Base-by-base conservation (phyloP, 2,329 filamentous ascomycete species). In the Ascochyta pisi region DNA sequence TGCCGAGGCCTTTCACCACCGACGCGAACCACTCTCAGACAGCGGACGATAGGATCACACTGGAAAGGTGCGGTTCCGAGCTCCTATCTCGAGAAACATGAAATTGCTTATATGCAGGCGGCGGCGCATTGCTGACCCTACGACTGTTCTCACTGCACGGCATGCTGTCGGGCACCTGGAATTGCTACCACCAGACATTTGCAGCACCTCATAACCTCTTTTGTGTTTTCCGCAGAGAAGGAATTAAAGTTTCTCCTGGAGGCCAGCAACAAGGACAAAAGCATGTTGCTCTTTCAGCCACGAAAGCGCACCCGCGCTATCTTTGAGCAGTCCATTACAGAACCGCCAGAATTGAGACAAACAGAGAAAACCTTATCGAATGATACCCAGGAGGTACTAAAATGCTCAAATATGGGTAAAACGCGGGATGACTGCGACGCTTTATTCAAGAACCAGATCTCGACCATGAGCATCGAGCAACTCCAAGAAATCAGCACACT, bases 111-210 rank as follows among this genome's bases (percentile, higher is more conserved):
- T 50, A 55, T 35, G 10, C 19, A n/a, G 24, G 13, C 23, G 35
- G 41, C 23, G 23, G 15, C 50, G 38, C 38, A 31, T 26, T 40
- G 13, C 4, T 8, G 19, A 7, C 12, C 13, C 19, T 23, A 6
- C 16, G 4, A 4, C 10, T 3, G 10, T 23, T 15, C 29, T 39
- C 43, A 31, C 27, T 16, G 19, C 39, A 34, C 34, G 52, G 52
- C 46, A 55, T 55, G 52, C 52, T 55, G 26, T 50, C 46, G n/a
- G 37, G 46, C 35, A 55, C 52, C 23, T 39, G 46, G 24, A 46
- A n/a, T 9, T 27, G 44, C 5, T 50, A 55, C 22, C 27, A 16
- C 9, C 35, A 41, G 41, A 50, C 41, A 4, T 55, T 50, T 19
- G 52, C 46, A 13, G 46, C 34, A 45, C 46, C 46, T 26, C 27